These are phyloP conservation scores for Aleurites moluccanus DNA, from an alignment of 441 rosid species.

Conservation along the genomic window DNA sequence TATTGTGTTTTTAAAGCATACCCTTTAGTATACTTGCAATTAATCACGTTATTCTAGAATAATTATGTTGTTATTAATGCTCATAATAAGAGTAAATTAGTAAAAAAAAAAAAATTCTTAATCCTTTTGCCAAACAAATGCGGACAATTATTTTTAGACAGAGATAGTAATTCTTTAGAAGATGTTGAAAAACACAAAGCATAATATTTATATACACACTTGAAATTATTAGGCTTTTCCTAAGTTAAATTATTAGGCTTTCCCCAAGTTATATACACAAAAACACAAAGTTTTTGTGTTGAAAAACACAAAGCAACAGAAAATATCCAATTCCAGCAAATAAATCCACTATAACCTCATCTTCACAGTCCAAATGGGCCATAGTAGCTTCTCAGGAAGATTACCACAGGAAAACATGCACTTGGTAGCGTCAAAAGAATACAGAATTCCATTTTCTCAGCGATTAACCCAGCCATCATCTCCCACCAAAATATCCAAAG, in stretches of 20 bases:
- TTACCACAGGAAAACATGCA: slow-evolving; percentile 36
- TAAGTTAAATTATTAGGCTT: too few relatives aligned
- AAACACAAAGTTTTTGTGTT: too few relatives aligned
- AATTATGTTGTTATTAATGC: too few relatives aligned
- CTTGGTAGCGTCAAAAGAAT: slow-evolving; percentile 76
- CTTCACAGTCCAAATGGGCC: slow-evolving; percentile 7
- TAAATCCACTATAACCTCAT: slow-evolving; percentile 58
- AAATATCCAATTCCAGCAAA: slow-evolving; percentile 95
- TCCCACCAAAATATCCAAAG: slow-evolving; percentile 34
- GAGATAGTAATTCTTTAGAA: background rate
- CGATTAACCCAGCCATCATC: slow-evolving; percentile 58
- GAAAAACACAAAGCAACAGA: too few relatives aligned
- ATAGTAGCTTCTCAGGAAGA: slow-evolving; percentile 49
- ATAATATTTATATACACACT: background rate
- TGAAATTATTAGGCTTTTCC: background rate
- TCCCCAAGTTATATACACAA: too few relatives aligned
- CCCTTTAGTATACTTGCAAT: too few relatives aligned
- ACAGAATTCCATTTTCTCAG: background rate
- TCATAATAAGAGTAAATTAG: too few relatives aligned
- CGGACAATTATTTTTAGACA: too few relatives aligned
- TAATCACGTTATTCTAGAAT: too few relatives aligned
- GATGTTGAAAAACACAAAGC: background rate
- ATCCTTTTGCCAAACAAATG: too few relatives aligned
- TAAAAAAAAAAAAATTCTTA: too few relatives aligned
- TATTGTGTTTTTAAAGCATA: too few relatives aligned